Evolutionary conservation across 768 basidiomycete species (phyloP).

Genomic region (Suillus subluteus): DNA sequence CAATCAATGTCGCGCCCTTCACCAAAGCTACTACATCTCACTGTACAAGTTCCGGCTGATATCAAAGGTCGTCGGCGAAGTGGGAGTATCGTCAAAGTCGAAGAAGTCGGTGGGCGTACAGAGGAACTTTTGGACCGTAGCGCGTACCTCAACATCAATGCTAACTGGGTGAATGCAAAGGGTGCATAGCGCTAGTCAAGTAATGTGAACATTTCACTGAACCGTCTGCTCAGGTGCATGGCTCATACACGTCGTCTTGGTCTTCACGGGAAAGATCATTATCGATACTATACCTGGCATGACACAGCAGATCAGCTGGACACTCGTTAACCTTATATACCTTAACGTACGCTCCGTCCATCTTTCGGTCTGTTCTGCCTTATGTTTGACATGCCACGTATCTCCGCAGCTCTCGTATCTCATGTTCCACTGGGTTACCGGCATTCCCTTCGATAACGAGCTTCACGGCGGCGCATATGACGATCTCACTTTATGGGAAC

Average conservation of each 20-base stretch:
- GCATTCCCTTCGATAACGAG: slow-evolving; percentile 91
- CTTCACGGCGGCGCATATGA: slow-evolving; percentile 94
- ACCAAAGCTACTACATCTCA: slow-evolving; percentile 57
- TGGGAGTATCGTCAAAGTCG: slow-evolving; percentile 82
- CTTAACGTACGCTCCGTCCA: slow-evolving; percentile 68
- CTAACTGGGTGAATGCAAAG: slow-evolving; percentile 93
- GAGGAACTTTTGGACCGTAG: slow-evolving; percentile 82
- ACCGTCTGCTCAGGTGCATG: slow-evolving; percentile 74
- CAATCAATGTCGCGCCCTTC: slow-evolving; percentile 56
- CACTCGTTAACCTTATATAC: slow-evolving; percentile 88
- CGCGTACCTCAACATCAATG: slow-evolving; percentile 83
- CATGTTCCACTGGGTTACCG: slow-evolving; percentile 99
- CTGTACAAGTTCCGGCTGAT: slow-evolving; percentile 31
- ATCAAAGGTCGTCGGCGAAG: slow-evolving; percentile 59
- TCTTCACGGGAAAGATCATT: slow-evolving; percentile 86
- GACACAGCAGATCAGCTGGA: slow-evolving; percentile 95
- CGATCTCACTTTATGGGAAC: slow-evolving; percentile 97
- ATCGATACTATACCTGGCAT: slow-evolving; percentile 95
- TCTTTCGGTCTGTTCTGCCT: slow-evolving; percentile 8
- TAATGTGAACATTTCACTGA: slow-evolving; percentile 10
- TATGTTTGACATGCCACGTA: slow-evolving; percentile 6
- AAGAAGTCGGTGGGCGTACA: slow-evolving; percentile 72
- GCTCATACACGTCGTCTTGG: slow-evolving; percentile 95
- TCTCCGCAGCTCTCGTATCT: slow-evolving; percentile 81
- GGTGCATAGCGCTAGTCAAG: slow-evolving; percentile 47